Base-by-base conservation (phyloP, 129 eudicot species). In the Flaveria trinervia region DNA sequence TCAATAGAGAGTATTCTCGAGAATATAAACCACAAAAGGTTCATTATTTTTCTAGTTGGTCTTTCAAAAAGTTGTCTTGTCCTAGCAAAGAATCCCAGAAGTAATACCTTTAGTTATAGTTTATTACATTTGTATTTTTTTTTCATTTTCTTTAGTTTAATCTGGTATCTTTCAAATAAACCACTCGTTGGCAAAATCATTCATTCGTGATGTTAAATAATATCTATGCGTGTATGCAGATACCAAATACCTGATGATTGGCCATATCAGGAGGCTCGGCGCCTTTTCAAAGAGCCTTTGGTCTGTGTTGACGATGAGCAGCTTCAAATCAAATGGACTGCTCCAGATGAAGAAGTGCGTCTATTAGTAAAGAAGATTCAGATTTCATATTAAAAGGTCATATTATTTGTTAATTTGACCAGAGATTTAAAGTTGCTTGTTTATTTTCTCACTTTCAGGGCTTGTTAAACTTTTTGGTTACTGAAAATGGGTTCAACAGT, bases 401-500 rank as follows among this genome's bases (percentile, higher is more conserved):
- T 36, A 0, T n/a, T 54, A 54, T 54, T 52, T n/a, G 22, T 54
- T 54, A n/a, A 5, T 54, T 1, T 54, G 60, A 54, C 60, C 18
- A 13, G 17, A 50, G 18, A n/a, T 46, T 54, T 15, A 20, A 12
- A 60, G 20, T 50, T 67, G 10, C 10, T 60, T 4, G 41, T 36
- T 36, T 36, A 36, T 65, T 20, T 20, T 68, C 65, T 73, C 49
- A 22, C 54, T 68, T 77, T 45, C 76, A 94, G 98, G 98, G 98
- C n/a, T 46, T 94, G 88, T 82, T 89, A 70, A 91, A 82, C 79
- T 89, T 94, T 68, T 82, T 94, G 75, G 96, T 94, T 76, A 84
- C 81, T 8, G 97, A 91, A 75, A 94, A 94, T 89, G 94, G 97
- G 17, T 94, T 94, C 88, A 94, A 91, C 81, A 84, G 77, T 43